Conservation (phyloP, 768 basidiomycete species). For the Phlebiopsis gigantea region DNA sequence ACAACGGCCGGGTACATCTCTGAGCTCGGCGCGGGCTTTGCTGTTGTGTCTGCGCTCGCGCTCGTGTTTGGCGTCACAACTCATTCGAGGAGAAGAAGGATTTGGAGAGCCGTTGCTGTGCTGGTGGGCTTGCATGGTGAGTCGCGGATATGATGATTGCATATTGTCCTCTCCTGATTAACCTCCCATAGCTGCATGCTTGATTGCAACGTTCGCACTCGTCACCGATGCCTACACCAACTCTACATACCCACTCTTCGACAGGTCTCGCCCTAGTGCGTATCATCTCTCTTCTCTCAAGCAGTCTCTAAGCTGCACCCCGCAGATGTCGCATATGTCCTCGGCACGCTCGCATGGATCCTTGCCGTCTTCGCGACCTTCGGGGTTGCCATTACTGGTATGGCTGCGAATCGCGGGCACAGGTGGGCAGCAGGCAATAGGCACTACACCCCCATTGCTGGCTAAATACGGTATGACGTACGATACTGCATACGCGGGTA, state of each 20-base stretch:
- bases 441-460: constrained; percentile 42
- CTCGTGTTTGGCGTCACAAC: constrained; percentile 69
- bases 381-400: constrained; percentile 57
- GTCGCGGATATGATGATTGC: constrained; percentile 7
- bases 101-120: constrained; percentile 71
- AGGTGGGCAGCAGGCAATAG: constrained; percentile 77
- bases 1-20: constrained; percentile 61
- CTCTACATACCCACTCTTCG: constrained; percentile 43
- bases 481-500: neutral
- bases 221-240: constrained; percentile 56
- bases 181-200: constrained; percentile 42
- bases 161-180: neutral
- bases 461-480: constrained; percentile 4
- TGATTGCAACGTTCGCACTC: constrained; percentile 57
- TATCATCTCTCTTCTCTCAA: neutral
- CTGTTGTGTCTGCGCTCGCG: constrained; percentile 48
- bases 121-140: constrained; percentile 59
- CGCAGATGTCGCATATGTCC: constrained; percentile 53
- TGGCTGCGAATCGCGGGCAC: constrained; percentile 55
- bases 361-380: constrained; percentile 43
- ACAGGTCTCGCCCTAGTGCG: constrained; percentile 56
- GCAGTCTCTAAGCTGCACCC: neutral
- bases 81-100: constrained; percentile 64
- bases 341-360: constrained; percentile 61
- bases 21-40: constrained; percentile 64